phyloP scores from a whole-genome alignment of 75 land plant species.

The Cryptomeria japonica region DNA sequence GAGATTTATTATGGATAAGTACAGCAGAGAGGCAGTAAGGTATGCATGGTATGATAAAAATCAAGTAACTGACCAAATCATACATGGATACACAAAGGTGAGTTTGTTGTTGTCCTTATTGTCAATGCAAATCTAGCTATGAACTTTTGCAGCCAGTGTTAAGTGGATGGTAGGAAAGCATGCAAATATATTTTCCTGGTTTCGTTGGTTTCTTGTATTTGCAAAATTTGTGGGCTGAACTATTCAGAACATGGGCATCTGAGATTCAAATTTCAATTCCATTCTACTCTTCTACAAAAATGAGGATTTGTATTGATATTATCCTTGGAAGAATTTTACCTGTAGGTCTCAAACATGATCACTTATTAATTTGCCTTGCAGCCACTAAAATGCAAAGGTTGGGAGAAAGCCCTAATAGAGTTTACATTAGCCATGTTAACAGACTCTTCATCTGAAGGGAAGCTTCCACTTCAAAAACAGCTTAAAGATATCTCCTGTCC shows the following conservation, averaged over 20 bases:
- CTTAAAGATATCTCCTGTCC: conserved; percentile 82
- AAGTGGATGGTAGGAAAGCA: not conserved
- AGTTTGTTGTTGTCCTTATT: not conserved
- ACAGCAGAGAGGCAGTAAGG: conserved; percentile 59
- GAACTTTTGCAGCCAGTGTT: not conserved
- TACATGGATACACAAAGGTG: conserved; percentile 94
- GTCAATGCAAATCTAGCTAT: not conserved
- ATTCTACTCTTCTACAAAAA: not conserved
- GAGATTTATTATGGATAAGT: conserved; percentile 70
- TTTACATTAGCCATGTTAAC: conserved; percentile 60
- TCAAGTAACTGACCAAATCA: conserved; percentile 60
- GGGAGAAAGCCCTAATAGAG: conserved; percentile 90
- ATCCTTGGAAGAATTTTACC: not conserved
- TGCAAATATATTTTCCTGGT: not conserved
- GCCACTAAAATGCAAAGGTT: conserved; percentile 80
- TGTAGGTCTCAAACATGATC: not conserved
- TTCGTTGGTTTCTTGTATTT: not conserved
- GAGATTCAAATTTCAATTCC: not conserved
- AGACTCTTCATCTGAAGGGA: conserved; percentile 37
- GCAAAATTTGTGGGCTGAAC: not conserved
- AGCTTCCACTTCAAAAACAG: conserved; percentile 43
- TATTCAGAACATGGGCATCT: not conserved
- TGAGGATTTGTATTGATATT: not conserved
- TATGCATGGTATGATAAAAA: conserved; percentile 73
- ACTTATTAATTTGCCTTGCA: conserved; percentile 23